A percentile compares a stretch with the other conserved stretches of the same genome.
phyloP scores from a whole-genome alignment of 208 protist genomes.

The Wallacemonas sp. region DNA sequence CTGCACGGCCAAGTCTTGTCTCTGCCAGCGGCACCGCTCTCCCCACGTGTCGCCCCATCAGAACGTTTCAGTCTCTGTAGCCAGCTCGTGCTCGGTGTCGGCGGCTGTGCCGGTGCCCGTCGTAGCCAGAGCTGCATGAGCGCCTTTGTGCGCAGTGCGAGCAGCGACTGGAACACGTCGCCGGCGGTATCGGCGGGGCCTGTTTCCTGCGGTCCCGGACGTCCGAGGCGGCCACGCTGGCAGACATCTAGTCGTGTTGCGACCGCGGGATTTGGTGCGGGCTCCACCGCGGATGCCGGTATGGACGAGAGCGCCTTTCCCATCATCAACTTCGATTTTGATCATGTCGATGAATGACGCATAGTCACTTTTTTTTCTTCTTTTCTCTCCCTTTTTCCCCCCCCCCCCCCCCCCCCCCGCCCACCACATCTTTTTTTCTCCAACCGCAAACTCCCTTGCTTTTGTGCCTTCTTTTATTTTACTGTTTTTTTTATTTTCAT shows the following conservation, averaged over 20 bases:
- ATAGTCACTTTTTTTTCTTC: neutral
- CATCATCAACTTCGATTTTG: conserved; percentile 19
- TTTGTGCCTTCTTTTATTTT: neutral
- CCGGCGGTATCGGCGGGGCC: neutral
- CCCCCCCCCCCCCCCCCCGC: neutral
- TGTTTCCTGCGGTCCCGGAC: neutral
- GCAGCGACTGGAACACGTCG: conserved; percentile 13
- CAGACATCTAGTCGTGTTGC: conserved; percentile 1
- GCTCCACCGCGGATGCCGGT: neutral
- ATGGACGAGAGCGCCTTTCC: conserved; percentile 14
- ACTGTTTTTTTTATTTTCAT: conserved; percentile 12
- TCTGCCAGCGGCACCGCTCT: no score
- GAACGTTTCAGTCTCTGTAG: conserved; percentile 7
- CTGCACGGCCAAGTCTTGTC: neutral
- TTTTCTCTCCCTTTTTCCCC: conserved; percentile 1
- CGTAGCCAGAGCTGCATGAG: neutral
- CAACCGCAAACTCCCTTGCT: conserved; percentile 13
- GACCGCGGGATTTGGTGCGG: neutral
- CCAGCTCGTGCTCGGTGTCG: conserved; percentile 6
- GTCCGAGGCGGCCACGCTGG: conserved; percentile 11
- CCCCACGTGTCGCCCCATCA: neutral
- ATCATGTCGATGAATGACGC: neutral
- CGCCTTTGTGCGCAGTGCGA: neutral
- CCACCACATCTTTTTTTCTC: neutral
- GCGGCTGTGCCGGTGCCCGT: neutral